Base-by-base conservation (phyloP, 345 rosid genomes). In the Melastoma malabathricum region DNA sequence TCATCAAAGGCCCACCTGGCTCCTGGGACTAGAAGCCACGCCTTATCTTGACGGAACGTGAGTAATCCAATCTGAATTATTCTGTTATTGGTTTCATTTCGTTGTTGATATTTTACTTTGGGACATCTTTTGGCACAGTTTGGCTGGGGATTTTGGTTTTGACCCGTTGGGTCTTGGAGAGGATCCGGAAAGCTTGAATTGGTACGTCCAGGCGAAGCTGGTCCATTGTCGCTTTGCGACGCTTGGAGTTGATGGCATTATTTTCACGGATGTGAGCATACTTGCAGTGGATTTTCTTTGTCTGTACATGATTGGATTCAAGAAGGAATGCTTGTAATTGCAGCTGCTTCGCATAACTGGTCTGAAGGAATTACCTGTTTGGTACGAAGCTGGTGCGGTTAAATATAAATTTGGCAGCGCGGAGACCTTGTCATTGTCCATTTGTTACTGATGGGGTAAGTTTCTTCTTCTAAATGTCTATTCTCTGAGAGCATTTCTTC, bases 181-280 rank as follows among this genome's bases (percentile, higher is more conserved):
- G 59, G 84, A 86, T 57, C 93, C 87, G 0, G 74, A 75, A 29
- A 86, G 89, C 82, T 82, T 86, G 73, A 86, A 72, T 60, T 90
- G 95, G 98, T 90, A 80, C 46, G 98, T 86, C 57, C 95, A 90
- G 73, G 98, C 98, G 29, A 95, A 90, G 71, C 68, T 86, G 61
- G 93, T 86, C 47, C 98, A 82, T 59, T 56, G 87, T 51, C 94
- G 98, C 63, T 90, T 90, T 62, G 96, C 98, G 2, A 86, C 80
- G 98, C 78, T 77, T 8, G 98, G 96, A 47, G 84, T 82, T 61
- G 96, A 89, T 2, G 96, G 95, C 49, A 90, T 90, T 70, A 83
- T 90, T 23, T 80, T 84, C 62, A 90, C 98, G 1, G 98, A 90
- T 58, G 96, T 77, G 58, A 69, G 81, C 58, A 22, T 16, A 1